phyloP scores from a whole-genome alignment of 306 rosid species.

The Prunus mira region DNA sequence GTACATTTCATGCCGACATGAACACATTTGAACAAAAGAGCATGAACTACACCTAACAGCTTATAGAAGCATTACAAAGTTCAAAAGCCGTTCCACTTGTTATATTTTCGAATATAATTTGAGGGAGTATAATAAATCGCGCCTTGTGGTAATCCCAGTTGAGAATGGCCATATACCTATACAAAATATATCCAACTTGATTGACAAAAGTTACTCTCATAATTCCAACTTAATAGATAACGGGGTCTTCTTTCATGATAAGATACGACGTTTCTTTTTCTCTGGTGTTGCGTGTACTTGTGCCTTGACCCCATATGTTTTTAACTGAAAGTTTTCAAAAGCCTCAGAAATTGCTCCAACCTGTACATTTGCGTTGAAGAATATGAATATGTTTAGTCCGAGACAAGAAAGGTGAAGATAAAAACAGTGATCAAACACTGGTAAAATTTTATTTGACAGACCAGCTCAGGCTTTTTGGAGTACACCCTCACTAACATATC shows the following conservation, averaged over 20 bases:
- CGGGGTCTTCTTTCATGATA: neutral
- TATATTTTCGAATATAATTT: no score
- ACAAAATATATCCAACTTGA: neutral
- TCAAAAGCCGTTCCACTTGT: neutral
- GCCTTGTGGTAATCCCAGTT: neutral
- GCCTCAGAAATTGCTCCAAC: conserved; percentile 85
- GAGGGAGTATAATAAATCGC: neutral
- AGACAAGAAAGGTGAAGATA: neutral
- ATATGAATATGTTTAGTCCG: conserved; percentile 19
- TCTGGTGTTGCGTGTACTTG: conserved; percentile 85
- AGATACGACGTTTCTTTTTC: conserved; percentile 64
- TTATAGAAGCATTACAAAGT: neutral
- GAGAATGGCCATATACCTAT: neutral
- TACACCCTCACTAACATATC: conserved; percentile 95
- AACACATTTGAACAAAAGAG: neutral
- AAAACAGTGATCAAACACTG: conserved; percentile 4
- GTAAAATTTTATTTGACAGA: conserved; percentile 32
- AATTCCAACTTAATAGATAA: neutral
- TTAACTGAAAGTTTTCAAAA: conserved; percentile 84
- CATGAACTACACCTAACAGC: neutral
- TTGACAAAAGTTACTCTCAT: neutral
- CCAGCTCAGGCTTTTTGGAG: conserved; percentile 92
- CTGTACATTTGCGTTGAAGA: conserved; percentile 36
- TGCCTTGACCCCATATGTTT: conserved; percentile 78
- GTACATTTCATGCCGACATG: conserved; percentile 8